Evolutionary conservation across 768 basidiomycete genomes (phyloP), one percentile per base, ranked within the genome.

Genomic region (Paxillus involutus): DNA sequence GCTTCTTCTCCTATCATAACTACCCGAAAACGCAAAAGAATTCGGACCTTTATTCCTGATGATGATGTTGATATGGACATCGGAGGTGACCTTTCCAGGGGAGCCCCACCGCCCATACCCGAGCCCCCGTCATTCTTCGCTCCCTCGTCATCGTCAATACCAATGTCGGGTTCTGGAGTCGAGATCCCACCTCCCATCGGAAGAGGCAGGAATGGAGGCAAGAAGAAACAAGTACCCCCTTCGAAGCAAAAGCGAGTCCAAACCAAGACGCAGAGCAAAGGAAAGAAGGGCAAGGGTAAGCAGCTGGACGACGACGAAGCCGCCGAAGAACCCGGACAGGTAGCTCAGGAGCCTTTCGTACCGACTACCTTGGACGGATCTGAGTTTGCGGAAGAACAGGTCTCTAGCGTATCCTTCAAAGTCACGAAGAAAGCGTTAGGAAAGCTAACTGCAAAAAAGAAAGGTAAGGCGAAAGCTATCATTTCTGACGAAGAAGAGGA

Each of bases 51-150:
- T 4, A 37, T 61, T 24, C 51, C 39, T 8, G 55, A 57, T 0
- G 47, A 57, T 24, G 59, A 61, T 1, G 61, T 56, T 14, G 58
- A 60, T 32, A 59, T 62, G 46, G 54, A 65, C 45, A 19, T 53
- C 21, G 52, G 53, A 11, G 45, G 36, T 43, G 44, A 37, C 19
- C 33, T 24, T 12, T 37, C 47, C 14, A 16, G 13, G 2, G 33
- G 36, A 36, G 26, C 32, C 8, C 52, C 59, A 21, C 43, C 49
- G 3, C 36, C 55, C 6, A 40, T 32, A 11, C 55, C 63, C 41
- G 71, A 68, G 6, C 79, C 79, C 32, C 71, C 74, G 3, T 75
- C 75, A 16, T 80, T 79, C 61, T 80, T 81, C 40, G 76, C 78
- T 11, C 67, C 72, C 4, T 74, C 80, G 7, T 77, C 80, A 11